Percentiles rank a stretch among this genome's conserved stretches.
phyloP scores from a whole-genome alignment of 208 protist species.

The Leishmania amazonensis region DNA sequence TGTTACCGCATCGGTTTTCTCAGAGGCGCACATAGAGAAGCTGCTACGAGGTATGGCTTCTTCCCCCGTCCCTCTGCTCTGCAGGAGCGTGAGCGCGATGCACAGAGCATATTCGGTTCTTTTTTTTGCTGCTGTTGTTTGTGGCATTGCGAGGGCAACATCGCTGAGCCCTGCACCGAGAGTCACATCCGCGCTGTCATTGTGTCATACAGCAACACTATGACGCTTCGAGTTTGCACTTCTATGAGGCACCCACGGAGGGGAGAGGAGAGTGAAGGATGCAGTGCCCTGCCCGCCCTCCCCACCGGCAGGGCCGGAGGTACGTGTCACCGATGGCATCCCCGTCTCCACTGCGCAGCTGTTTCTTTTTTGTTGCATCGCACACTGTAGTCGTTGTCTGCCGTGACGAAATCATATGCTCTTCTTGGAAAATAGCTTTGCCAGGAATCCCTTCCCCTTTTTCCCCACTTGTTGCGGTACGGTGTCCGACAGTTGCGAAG shows the following conservation, averaged over 20 bases:
- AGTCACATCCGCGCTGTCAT: background rate
- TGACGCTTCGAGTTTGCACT: background rate
- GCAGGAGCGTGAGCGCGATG: background rate
- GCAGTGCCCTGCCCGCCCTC: background rate
- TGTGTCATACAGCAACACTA: background rate
- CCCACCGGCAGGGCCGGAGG: background rate
- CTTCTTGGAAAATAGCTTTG: slow-evolving; percentile 31
- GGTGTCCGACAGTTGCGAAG: background rate
- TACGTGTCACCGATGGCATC: background rate
- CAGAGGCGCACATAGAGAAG: no score
- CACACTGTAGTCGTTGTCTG: background rate
- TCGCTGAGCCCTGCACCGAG: background rate
- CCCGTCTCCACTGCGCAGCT: background rate
- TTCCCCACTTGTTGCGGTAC: background rate
- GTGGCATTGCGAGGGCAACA: background rate
- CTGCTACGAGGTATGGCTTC: background rate
- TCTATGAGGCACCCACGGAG: background rate
- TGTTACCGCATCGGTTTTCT: background rate
- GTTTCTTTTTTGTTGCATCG: background rate
- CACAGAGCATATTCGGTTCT: background rate
- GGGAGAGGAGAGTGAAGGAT: background rate
- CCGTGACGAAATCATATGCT: background rate
- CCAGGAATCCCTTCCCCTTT: slow-evolving; percentile 19
- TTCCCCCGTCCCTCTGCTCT: background rate
- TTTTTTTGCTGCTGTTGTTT: background rate